These are phyloP conservation scores for Pichia californica DNA, from an alignment of 805 yeast species.

Conservation along the genomic window DNA sequence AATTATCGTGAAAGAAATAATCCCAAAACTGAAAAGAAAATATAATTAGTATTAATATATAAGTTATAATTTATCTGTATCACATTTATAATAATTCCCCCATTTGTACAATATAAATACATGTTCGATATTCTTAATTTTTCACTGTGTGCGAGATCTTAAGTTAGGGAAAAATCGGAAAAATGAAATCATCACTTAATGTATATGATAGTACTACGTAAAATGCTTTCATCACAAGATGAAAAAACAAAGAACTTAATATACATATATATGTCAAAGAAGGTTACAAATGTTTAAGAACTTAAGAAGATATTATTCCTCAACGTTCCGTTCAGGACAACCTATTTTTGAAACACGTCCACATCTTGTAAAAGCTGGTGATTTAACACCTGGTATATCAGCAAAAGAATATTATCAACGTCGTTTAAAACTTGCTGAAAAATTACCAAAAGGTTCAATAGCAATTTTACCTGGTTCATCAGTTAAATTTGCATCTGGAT, in stretches of 20 bases:
- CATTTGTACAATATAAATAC: too few species aligned
- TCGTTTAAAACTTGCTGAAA: slow-evolving; percentile 49
- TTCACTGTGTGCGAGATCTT: too few species aligned
- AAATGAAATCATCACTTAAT: too few species aligned
- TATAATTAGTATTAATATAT: neutral
- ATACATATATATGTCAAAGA: too few species aligned
- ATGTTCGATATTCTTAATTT: too few species aligned
- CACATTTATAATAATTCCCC: too few species aligned
- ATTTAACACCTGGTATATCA: slow-evolving; percentile 81
- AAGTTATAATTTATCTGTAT: too few species aligned
- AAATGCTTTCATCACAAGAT: too few species aligned
- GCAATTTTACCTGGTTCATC: slow-evolving; percentile 71
- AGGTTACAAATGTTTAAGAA: slow-evolving; percentile 7
- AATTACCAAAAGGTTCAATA: slow-evolving; percentile 55
- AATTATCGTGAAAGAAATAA: neutral
- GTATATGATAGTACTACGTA: too few species aligned
- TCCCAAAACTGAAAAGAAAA: neutral
- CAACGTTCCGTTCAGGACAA: slow-evolving; percentile 53
- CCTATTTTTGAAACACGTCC: slow-evolving; percentile 85
- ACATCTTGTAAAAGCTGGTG: slow-evolving; percentile 63
- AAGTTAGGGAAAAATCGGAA: too few species aligned
- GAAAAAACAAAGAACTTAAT: too few species aligned
- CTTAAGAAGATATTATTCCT: slow-evolving; percentile 5
- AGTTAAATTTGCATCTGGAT: slow-evolving; percentile 76
- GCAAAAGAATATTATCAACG: slow-evolving; percentile 78